These are phyloP conservation scores for Penicillium herquei DNA, from an alignment of 495 filamentous ascomycete genomes.

Conservation along the genomic window DNA sequence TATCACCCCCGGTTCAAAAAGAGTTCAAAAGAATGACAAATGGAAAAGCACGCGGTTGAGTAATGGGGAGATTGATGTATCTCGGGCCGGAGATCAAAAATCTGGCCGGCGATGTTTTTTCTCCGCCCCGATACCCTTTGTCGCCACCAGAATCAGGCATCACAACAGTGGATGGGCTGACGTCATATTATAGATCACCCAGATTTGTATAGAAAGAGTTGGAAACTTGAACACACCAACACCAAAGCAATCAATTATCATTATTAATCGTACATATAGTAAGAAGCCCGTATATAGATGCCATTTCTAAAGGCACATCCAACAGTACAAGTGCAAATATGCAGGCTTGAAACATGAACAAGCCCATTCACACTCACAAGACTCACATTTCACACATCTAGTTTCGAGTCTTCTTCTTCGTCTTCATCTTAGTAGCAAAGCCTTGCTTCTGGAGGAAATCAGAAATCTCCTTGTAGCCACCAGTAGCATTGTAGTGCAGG, in stretches of 20 bases:
- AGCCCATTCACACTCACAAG: no score
- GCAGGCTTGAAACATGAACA: no score
- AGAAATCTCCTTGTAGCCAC: conserved; percentile 29
- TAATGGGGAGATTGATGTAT: conserved; percentile 8
- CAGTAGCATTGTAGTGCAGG: conserved; percentile 48
- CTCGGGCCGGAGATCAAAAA: conserved; percentile 29
- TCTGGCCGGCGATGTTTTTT: conserved; percentile 41
- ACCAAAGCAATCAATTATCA: no score
- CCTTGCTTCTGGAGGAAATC: conserved; percentile 10
- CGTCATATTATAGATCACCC: background rate
- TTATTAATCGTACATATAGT: no score
- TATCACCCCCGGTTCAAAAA: conserved; percentile 16
- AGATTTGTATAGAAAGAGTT: no score
- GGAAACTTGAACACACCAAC: no score
- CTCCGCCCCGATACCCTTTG: conserved; percentile 21
- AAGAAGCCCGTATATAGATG: no score
- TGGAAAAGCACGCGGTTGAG: conserved; percentile 11
- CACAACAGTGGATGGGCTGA: background rate
- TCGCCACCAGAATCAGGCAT: conserved; percentile 26
- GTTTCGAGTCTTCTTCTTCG: background rate
- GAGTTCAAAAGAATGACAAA: conserved; percentile 21
- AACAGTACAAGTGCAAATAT: no score
- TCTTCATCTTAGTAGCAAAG: conserved; percentile 2
- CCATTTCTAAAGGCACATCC: no score
- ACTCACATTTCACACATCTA: background rate